Base-by-base conservation (phyloP, 2,329 filamentous ascomycete genomes). In the Neofusicoccum kwambonambiense region DNA sequence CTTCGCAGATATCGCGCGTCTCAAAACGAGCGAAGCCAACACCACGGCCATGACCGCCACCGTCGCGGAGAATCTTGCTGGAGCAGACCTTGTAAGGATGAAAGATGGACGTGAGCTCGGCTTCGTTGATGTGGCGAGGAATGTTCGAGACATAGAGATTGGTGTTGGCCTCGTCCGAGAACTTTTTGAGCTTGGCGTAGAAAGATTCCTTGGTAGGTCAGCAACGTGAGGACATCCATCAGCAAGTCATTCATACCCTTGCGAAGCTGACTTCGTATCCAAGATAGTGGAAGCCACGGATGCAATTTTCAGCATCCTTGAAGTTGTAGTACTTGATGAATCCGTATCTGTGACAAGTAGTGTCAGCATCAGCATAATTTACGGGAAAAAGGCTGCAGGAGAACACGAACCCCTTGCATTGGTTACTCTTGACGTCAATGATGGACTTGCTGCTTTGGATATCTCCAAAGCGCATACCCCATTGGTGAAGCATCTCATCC, bases 371-470 rank as follows among this genome's bases (percentile, higher is more conserved):
- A 17, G 50, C 19, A 52, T 57, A 65, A 69, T 56, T 35, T 5
- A 34, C 42, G n/a, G 31, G 8, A 39, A 13, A 49, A 11, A 22
- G 3, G 54, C 45, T 7, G 19, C 35, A 15, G 60, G 47, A 17
- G 31, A 80, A 81, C 7, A 58, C 62, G 27, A 13, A 96, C 95
- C 95, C 95, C 81, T 99, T 99, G 87, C 95, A 99, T 68, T 93
- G 89, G 66, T 93, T 92, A 56, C 92, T 96, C 70, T 90, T 89
- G 61, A 93, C 90, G 80, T 99, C 96, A 73, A 99, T 96, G 80
- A 99, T 99, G 13, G 96, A 95, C 84, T 99, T 99, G 74, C 93
- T 97, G 69, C 93, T 96, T 80, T 97, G 92, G 65, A 99, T 95
- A 67, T 90, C 89, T 47, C 95, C 96, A 74, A 98, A 99, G 58